Evolutionary conservation across 192 early-diverging fungal species (phyloP).

Genomic region (Podila clonocystis): DNA sequence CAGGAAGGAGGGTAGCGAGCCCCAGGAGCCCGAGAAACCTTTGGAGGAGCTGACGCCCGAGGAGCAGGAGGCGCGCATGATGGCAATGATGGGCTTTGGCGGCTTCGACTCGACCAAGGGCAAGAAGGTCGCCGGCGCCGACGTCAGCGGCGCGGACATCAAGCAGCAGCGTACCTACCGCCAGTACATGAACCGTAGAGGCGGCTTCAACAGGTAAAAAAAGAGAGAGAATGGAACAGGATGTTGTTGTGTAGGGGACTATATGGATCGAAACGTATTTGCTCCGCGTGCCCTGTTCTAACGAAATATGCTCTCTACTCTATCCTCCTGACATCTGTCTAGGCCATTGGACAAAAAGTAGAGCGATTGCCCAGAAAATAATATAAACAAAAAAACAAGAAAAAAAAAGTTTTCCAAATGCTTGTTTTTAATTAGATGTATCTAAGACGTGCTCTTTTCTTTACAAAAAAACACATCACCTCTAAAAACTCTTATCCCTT

Average conservation of each 20-base stretch:
- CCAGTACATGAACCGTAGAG: slow-evolving; percentile 94
- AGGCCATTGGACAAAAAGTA: slow-evolving; percentile 1
- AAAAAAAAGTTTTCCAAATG: not conserved
- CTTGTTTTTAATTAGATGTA: too few species aligned
- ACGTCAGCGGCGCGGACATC: slow-evolving; percentile 78
- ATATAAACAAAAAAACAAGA: not conserved
- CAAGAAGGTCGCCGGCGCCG: slow-evolving; percentile 80
- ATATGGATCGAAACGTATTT: not conserved
- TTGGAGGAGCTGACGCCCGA: slow-evolving; percentile 50
- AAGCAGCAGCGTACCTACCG: slow-evolving; percentile 89
- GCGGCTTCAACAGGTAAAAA: slow-evolving; percentile 81
- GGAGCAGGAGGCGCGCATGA: slow-evolving; percentile 83
- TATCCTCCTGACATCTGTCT: not conserved
- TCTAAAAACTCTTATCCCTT: too few species aligned
- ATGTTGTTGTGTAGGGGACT: too few species aligned
- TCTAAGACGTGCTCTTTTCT: too few species aligned
- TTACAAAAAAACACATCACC: too few species aligned
- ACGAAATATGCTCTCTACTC: not conserved
- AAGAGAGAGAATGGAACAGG: too few species aligned
- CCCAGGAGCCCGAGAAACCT: slow-evolving; percentile 9
- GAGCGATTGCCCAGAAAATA: not conserved
- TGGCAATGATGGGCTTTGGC: slow-evolving; percentile 86
- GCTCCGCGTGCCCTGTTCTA: not conserved
- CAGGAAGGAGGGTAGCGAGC: not conserved
- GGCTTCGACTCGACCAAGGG: slow-evolving; percentile 89